Evolutionary conservation across 2,329 filamentous ascomycete genomes (phyloP), one percentile per base, ranked within the genome.

Genomic region (Elsinoe batatas): DNA sequence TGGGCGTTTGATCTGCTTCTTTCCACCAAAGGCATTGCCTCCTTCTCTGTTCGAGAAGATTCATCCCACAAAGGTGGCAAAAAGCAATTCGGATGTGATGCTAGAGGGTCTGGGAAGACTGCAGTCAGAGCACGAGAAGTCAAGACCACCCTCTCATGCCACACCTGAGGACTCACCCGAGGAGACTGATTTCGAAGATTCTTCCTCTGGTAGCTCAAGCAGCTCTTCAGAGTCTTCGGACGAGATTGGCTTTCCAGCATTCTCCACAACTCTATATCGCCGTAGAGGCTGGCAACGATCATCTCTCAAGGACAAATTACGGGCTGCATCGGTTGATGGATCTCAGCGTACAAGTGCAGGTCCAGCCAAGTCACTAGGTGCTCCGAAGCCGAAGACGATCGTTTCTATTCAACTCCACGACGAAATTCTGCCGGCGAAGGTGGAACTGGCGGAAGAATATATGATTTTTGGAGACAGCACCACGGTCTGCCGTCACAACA

Each of bases 401-500:
- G 73, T 97, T 17, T 82, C 82, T 1, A 82, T 96, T 37, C 79
- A 91, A 64, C 78, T 88, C 59, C 68, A 94, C 22, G 79, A 81
- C 8, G 74, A 80, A 47, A 68, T 89, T 11, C 72, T 95, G n/a
- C 91, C 91, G 0, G 86, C 88, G 2, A 93, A 90, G 67, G 79
- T 79, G 58, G 78, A 82, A 55, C 79, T 96, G 59, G 93, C 90
- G 1, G 75, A 82, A 57, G 81, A 87, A 61, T 98, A 97, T 69
- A 79, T 79, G 20, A 86, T 96, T 12, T 91, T 93, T 67, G 90
- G 90, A 3, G 83, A 90, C 58, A 85, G 87, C 3, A 80, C 83
- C n/a, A 80, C 85, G 36, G 82, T 95, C 3, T 97, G 91, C 69
- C 76, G 80, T 43, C 85, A 94, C 64, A 98, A 98, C 68, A 88